Conservation (phyloP, 331 rosid species). For the Malus hybrid region DNA sequence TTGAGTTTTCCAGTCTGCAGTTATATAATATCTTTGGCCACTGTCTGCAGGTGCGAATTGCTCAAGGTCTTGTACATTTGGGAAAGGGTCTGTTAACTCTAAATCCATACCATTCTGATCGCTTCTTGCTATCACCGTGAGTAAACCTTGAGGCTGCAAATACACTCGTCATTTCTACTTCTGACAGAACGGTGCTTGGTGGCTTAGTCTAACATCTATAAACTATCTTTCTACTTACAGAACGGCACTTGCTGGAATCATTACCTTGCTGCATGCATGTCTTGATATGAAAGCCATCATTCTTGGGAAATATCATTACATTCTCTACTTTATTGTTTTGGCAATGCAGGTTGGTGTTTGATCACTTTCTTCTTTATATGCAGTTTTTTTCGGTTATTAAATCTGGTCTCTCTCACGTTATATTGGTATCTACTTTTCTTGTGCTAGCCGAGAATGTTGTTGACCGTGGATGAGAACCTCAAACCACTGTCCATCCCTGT, state of each 20-base stretch:
- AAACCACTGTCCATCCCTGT: slow-evolving; percentile 81
- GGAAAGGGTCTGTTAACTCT: slow-evolving; percentile 98
- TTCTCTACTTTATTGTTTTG: slow-evolving; percentile 89
- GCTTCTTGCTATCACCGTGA: slow-evolving; percentile 84
- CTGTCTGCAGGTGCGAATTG: slow-evolving; percentile 76
- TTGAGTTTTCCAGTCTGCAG: neutral
- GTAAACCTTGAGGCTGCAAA: slow-evolving; percentile 11
- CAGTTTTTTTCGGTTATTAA: neutral
- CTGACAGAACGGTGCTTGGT: neutral
- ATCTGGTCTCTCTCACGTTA: neutral
- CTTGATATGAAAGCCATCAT: slow-evolving; percentile 89
- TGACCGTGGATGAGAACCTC: slow-evolving; percentile 82
- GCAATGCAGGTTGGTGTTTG: slow-evolving; percentile 87
- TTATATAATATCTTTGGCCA: slow-evolving; percentile 13
- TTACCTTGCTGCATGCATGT: slow-evolving; percentile 86
- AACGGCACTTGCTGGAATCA: slow-evolving; percentile 86
- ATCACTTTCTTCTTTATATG: neutral
- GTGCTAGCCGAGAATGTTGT: slow-evolving; percentile 89
- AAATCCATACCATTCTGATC: slow-evolving; percentile 97
- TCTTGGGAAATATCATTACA: slow-evolving; percentile 83
- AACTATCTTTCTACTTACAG: slow-evolving; percentile 26
- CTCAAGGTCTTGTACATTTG: slow-evolving; percentile 98
- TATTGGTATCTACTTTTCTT: slow-evolving; percentile 1
- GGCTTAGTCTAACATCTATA: neutral
- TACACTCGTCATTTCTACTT: neutral